Percentiles rank a stretch among this genome's conserved stretches.
Evolutionary conservation across 768 basidiomycete genomes (phyloP).

Genomic region (Lentinula detonsa): DNA sequence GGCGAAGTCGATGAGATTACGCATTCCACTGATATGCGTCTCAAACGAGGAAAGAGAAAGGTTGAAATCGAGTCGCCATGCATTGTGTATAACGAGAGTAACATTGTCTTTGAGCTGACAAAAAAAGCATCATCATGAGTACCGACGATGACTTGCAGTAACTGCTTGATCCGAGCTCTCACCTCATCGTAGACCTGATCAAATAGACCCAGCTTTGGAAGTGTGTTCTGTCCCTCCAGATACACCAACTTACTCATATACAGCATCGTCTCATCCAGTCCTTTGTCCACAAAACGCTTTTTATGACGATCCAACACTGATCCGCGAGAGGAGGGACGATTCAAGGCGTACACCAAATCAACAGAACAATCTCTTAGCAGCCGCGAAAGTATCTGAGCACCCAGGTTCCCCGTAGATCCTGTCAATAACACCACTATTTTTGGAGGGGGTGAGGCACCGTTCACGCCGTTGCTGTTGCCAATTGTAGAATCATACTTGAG

Average conservation of each 20-base stretch:
- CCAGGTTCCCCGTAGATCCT: slow-evolving; percentile 34
- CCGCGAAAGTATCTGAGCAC: slow-evolving; percentile 25
- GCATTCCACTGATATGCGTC: slow-evolving; percentile 37
- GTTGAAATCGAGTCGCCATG: slow-evolving; percentile 32
- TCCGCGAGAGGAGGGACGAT: slow-evolving; percentile 7
- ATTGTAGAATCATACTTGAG: not conserved
- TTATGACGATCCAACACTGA: slow-evolving; percentile 13
- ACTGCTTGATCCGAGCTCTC: slow-evolving; percentile 7
- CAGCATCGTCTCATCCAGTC: slow-evolving; percentile 20
- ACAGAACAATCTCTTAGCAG: slow-evolving; percentile 20
- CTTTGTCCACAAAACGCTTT: slow-evolving; percentile 22
- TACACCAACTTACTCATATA: slow-evolving; percentile 24
- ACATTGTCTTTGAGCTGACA: slow-evolving; percentile 19
- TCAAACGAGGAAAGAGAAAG: slow-evolving; percentile 46
- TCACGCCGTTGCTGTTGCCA: not conserved
- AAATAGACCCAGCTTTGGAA: slow-evolving; percentile 15
- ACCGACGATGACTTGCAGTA: slow-evolving; percentile 11
- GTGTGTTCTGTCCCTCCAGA: slow-evolving; percentile 25
- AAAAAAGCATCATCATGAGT: not conserved
- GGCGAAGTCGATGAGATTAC: slow-evolving; percentile 38
- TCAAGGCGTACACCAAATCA: slow-evolving; percentile 8
- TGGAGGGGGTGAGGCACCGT: not conserved
- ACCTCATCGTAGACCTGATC: slow-evolving; percentile 14
- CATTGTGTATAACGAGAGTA: slow-evolving; percentile 34
- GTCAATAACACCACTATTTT: slow-evolving; percentile 26